Conservation (phyloP, 2,329 filamentous ascomycete genomes). For the Xylariaceae sp. region DNA sequence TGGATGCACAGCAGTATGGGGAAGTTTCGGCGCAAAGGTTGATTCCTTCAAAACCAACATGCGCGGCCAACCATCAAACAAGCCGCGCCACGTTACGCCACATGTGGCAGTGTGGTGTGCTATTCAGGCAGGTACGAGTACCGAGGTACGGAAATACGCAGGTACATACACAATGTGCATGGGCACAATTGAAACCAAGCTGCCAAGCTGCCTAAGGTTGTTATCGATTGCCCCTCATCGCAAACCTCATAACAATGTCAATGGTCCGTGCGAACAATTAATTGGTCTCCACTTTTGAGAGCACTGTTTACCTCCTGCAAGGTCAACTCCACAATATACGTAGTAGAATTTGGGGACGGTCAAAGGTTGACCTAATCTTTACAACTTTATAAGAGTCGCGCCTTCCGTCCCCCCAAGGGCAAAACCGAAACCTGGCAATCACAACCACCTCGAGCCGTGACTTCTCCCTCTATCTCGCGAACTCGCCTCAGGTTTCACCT, state of each 20-base stretch:
- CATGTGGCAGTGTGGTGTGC: too few relatives aligned
- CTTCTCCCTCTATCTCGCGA: slow-evolving; percentile 8
- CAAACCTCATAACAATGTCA: too few relatives aligned
- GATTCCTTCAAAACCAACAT: not conserved
- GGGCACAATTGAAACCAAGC: too few relatives aligned
- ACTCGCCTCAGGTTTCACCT: slow-evolving; percentile 1
- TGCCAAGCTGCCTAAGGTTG: too few relatives aligned
- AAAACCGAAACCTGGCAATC: not conserved
- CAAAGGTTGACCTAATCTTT: slow-evolving; percentile 11
- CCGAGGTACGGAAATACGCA: too few relatives aligned
- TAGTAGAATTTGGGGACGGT: slow-evolving; percentile 22
- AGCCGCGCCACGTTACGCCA: slow-evolving; percentile 14
- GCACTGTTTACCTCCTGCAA: slow-evolving; percentile 26
- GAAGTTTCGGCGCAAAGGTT: slow-evolving; percentile 10
- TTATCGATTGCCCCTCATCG: too few relatives aligned
- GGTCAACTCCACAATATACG: slow-evolving; percentile 7
- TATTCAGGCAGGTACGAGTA: too few relatives aligned
- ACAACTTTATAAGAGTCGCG: slow-evolving; percentile 21
- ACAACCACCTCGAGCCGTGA: slow-evolving; percentile 5
- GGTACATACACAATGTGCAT: too few relatives aligned
- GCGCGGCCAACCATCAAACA: not conserved
- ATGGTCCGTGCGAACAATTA: slow-evolving; percentile 2
- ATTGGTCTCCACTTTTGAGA: slow-evolving; percentile 19
- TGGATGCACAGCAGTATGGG: not conserved
- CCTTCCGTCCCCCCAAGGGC: slow-evolving; percentile 6